Percentiles rank a stretch among this genome's conserved stretches.
Evolutionary conservation across 108 stramenopile genomes (phyloP).

Genomic region (Pseudonitzschia multistriata): DNA sequence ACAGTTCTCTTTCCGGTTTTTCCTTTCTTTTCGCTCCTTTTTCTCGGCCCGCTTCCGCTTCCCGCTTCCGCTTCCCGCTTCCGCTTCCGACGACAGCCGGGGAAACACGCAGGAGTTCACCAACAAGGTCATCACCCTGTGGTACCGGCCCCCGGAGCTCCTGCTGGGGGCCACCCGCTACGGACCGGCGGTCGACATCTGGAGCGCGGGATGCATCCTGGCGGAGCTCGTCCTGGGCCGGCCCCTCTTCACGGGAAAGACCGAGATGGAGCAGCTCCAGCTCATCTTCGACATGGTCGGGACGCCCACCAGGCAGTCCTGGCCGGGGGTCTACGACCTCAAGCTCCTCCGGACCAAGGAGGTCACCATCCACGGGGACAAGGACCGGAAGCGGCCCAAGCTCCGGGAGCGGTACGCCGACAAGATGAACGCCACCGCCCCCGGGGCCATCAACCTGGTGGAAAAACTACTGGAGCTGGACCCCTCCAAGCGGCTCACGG

Average conservation of each 20-base stretch:
- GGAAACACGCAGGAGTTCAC: conserved; percentile 50
- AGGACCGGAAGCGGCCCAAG: conserved; percentile 17
- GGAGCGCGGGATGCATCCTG: conserved; percentile 96
- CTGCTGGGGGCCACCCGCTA: conserved; percentile 80
- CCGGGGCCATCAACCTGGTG: conserved; percentile 58
- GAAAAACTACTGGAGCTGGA: conserved; percentile 81
- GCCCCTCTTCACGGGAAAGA: conserved; percentile 92
- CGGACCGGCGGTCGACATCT: conserved; percentile 90
- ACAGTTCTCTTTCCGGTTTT: conserved; percentile 4
- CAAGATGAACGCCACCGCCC: conserved; percentile 38
- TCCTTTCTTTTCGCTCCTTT: conserved; percentile 6
- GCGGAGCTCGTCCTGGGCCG: conserved; percentile 91
- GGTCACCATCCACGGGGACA: conserved; percentile 47
- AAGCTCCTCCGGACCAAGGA: conserved; percentile 63
- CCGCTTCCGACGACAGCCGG: conserved; percentile 20
- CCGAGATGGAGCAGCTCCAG: conserved; percentile 88
- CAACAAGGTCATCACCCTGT: conserved; percentile 87
- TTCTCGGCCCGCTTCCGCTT: neutral
- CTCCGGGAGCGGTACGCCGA: conserved; percentile 65
- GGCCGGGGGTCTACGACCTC: conserved; percentile 68
- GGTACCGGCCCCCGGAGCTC: conserved; percentile 92
- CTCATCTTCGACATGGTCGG: conserved; percentile 83
- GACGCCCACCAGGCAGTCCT: conserved; percentile 60
- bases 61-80: conserved; percentile 1
- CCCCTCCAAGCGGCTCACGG: conserved; percentile 71